Evolutionary conservation across 1,284 basidiomycete genomes (phyloP).

Genomic region (Stereum hirsutum): DNA sequence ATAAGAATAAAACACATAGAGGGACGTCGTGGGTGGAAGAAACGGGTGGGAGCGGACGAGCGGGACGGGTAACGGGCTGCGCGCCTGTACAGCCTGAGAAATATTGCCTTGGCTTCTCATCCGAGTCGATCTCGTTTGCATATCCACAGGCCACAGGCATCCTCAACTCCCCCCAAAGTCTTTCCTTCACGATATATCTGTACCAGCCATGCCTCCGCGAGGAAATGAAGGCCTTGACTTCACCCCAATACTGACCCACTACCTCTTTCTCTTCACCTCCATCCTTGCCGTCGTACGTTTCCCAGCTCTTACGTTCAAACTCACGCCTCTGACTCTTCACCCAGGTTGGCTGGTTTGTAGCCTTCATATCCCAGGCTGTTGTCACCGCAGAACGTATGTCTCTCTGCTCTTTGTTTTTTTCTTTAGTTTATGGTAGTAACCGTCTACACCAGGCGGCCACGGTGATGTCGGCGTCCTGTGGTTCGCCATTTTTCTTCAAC

Average conservation of each 20-base stretch:
- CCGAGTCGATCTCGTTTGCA: too few species aligned
- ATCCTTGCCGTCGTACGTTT: constrained; percentile 66
- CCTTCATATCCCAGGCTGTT: constrained; percentile 79
- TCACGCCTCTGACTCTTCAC: too few species aligned
- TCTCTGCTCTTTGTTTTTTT: constrained; percentile 1
- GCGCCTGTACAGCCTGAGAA: too few species aligned
- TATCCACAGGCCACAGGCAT: neutral
- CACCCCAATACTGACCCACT: constrained; percentile 82
- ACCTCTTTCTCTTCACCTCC: constrained; percentile 82
- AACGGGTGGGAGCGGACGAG: too few species aligned
- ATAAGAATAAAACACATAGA: too few species aligned
- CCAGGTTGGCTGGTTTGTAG: constrained; percentile 85
- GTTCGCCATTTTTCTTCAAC: constrained; percentile 89
- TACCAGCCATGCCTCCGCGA: constrained; percentile 33
- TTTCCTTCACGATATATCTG: constrained; percentile 3
- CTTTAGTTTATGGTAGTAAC: too few species aligned
- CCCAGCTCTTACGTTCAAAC: constrained; percentile 1
- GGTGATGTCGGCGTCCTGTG: constrained; percentile 62
- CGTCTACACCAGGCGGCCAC: constrained; percentile 27
- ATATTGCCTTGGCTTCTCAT: too few species aligned
- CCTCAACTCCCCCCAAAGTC: neutral
- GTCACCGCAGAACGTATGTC: constrained; percentile 44
- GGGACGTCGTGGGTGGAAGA: too few species aligned
- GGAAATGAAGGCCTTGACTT: constrained; percentile 63
- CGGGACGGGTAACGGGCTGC: too few species aligned